These are phyloP conservation scores for Microdochium trichocladiopsis DNA, from an alignment of 2,329 filamentous ascomycete species.

Conservation along the genomic window DNA sequence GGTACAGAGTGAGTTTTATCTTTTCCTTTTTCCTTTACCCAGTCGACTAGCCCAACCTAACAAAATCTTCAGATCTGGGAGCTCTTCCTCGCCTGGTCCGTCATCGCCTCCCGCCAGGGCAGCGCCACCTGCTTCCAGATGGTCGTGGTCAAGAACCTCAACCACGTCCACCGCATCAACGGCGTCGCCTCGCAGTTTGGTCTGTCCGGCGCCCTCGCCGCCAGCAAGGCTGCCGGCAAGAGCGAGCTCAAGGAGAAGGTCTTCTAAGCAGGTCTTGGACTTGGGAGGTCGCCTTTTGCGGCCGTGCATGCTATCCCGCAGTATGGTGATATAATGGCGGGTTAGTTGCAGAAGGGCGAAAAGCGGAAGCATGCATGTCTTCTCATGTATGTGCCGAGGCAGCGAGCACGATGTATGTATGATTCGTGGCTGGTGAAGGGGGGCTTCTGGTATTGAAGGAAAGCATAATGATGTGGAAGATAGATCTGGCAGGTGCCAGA, in stretches of 20 bases:
- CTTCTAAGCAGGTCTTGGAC: background rate
- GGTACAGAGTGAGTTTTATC: slow-evolving; percentile 72
- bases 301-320: too few relatives aligned
- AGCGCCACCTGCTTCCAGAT: slow-evolving; percentile 84
- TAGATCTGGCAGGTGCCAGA: too few relatives aligned
- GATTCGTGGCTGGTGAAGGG: too few relatives aligned
- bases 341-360: too few relatives aligned
- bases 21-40: background rate
- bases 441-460: too few relatives aligned
- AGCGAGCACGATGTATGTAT: too few relatives aligned
- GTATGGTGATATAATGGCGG: too few relatives aligned
- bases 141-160: slow-evolving; percentile 82
- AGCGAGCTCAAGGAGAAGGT: background rate
- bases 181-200: slow-evolving; percentile 64
- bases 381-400: too few relatives aligned
- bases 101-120: slow-evolving; percentile 78
- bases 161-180: slow-evolving; percentile 75
- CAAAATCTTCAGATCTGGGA: slow-evolving; percentile 65
- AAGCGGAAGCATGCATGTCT: too few relatives aligned
- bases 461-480: too few relatives aligned
- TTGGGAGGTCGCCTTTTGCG: background rate
- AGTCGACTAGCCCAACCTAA: background rate
- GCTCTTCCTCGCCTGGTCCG: slow-evolving; percentile 80
- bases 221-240: slow-evolving; percentile 17
- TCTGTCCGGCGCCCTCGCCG: slow-evolving; percentile 51